Conservation (phyloP, 345 rosid genomes). For the Xanthoceras sorbifolium region DNA sequence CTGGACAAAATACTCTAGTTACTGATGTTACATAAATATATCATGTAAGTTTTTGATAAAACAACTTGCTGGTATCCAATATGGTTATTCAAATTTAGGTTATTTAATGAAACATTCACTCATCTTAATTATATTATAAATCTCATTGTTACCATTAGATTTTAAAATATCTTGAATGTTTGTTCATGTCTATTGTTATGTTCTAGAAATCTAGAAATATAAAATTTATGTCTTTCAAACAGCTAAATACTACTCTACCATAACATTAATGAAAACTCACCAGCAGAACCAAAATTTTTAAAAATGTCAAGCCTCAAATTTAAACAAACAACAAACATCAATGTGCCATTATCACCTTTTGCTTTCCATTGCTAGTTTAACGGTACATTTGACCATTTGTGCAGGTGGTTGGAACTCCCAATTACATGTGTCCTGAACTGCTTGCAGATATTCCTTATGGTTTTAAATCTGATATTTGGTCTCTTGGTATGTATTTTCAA, state of each 20-base stretch:
- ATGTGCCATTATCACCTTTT: not conserved
- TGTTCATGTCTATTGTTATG: not conserved
- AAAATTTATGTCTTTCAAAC: not conserved
- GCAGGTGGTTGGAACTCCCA: constrained; percentile 99
- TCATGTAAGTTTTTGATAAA: not conserved
- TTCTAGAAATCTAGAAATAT: not conserved
- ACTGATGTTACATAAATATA: not conserved
- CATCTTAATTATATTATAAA: not conserved
- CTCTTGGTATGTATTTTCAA: constrained; percentile 61
- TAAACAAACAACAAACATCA: not conserved
- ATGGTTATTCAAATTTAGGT: not conserved
- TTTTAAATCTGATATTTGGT: constrained; percentile 98
- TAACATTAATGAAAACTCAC: not conserved
- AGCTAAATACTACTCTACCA: not conserved
- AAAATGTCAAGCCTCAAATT: not conserved
- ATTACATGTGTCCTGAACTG: constrained; percentile 98
- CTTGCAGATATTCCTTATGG: constrained; percentile 99
- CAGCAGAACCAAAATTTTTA: not conserved
- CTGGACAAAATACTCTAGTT: too few species aligned
- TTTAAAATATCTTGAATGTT: not conserved
- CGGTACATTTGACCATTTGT: constrained; percentile 9
- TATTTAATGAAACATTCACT: not conserved
- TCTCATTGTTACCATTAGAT: not conserved
- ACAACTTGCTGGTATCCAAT: not conserved
- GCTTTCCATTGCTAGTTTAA: constrained; percentile 25